These are phyloP conservation scores for Ascosphaera apis DNA, from an alignment of 2,329 filamentous ascomycete genomes.

Conservation along the genomic window DNA sequence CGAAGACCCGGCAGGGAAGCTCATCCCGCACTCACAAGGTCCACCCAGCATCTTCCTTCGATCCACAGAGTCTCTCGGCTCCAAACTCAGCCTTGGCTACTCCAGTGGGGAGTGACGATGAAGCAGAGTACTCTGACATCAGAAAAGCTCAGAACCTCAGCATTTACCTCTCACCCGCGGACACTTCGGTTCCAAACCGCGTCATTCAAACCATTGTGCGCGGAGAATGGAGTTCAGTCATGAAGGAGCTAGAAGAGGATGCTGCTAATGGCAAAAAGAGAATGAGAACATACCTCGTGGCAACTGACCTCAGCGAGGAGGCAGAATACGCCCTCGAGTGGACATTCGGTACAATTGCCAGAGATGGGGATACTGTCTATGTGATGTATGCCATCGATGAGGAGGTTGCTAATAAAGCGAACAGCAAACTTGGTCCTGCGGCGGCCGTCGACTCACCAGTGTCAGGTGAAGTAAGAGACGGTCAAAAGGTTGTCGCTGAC, in stretches of 20 bases:
- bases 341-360: conserved; percentile 85
- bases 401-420: conserved; percentile 31
- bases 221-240: conserved; percentile 43
- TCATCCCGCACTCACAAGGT: too few species aligned
- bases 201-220: conserved; percentile 77
- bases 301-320: conserved; percentile 83
- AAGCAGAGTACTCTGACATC: conserved; percentile 65
- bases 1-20: too few species aligned
- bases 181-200: conserved; percentile 51
- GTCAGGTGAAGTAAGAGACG: conserved; percentile 41
- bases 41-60: conserved; percentile 70
- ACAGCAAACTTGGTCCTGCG: conserved; percentile 20
- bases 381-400: conserved; percentile 89
- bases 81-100: conserved; percentile 34
- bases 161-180: conserved; percentile 56
- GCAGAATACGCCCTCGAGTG: conserved; percentile 89
- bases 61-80: conserved; percentile 20
- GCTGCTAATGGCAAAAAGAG: conserved; percentile 57
- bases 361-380: conserved; percentile 82
- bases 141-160: conserved; percentile 68
- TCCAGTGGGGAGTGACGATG: conserved; percentile 61
- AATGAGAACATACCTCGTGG: conserved; percentile 80
- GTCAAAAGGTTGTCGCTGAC: conserved; percentile 51
- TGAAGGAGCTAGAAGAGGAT: conserved; percentile 42
- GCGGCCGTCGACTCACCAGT: conserved; percentile 9